A percentile compares a stretch with the other conserved stretches of the same genome.
Evolutionary conservation across 768 basidiomycete genomes (phyloP).

Genomic region (Pleurotus citrinopileatus): DNA sequence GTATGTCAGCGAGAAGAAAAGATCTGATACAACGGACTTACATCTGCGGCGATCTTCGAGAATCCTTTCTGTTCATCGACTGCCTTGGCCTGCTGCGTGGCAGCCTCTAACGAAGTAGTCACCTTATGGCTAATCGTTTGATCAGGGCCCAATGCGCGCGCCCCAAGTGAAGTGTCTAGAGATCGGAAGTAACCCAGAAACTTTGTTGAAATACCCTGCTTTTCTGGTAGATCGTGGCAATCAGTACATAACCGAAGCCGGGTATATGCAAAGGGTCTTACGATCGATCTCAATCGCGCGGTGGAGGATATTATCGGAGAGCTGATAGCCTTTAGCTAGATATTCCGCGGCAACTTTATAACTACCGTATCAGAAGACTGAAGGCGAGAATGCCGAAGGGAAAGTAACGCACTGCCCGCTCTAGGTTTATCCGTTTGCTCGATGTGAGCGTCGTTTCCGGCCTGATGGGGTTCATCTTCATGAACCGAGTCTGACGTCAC

Average conservation of each 20-base stretch:
- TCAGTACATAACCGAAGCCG: not conserved
- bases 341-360: conserved; percentile 89
- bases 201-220: conserved; percentile 83
- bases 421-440: conserved; percentile 92
- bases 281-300: conserved; percentile 80
- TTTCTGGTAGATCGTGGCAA: conserved; percentile 34
- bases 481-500: conserved; percentile 72
- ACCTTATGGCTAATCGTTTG: conserved; percentile 78
- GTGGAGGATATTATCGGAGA: conserved; percentile 77
- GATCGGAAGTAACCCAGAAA: conserved; percentile 79
- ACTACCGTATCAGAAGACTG: not conserved
- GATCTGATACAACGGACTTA: conserved; percentile 23
- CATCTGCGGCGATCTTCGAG: conserved; percentile 66
- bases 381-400: not conserved
- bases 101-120: conserved; percentile 59
- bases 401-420: conserved; percentile 60
- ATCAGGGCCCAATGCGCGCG: conserved; percentile 72
- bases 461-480: conserved; percentile 44
- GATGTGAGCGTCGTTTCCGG: conserved; percentile 38
- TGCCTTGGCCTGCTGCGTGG: conserved; percentile 64
- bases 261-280: conserved; percentile 23
- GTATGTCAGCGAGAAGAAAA: conserved; percentile 11
- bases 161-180: conserved; percentile 70
- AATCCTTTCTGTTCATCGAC: conserved; percentile 84
- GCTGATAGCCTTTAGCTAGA: conserved; percentile 82